phyloP scores from a whole-genome alignment of 163 green algal species.

The Chlamydomonas reinhardtii region DNA sequence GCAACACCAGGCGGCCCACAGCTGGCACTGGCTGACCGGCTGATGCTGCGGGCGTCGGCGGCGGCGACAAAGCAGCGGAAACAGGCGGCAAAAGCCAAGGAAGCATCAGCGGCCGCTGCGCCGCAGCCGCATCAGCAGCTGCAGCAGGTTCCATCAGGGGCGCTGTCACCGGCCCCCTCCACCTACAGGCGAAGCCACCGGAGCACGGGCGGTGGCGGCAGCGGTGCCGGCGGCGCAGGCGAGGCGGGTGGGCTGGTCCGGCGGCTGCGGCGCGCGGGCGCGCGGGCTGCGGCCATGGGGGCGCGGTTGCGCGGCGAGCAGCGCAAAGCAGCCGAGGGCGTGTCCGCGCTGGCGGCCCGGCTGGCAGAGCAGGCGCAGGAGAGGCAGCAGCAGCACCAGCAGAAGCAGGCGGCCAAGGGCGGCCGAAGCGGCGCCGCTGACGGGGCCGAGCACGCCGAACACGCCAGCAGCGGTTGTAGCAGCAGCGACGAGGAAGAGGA shows the following conservation, averaged over 20 bases:
- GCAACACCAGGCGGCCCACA: too few relatives aligned
- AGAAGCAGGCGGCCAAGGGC: not conserved
- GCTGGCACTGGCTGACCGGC: too few relatives aligned
- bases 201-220: not conserved
- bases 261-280: conserved; percentile 13
- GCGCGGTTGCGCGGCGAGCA: not conserved
- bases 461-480: too few relatives aligned
- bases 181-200: too few relatives aligned
- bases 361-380: not conserved
- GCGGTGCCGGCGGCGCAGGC: not conserved
- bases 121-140: too few relatives aligned
- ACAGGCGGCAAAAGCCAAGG: too few relatives aligned
- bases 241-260: not conserved
- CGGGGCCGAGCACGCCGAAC: not conserved
- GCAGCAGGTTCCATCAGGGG: too few relatives aligned
- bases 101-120: too few relatives aligned
- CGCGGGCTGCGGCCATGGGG: conserved; percentile 16
- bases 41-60: too few relatives aligned
- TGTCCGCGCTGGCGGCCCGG: not conserved
- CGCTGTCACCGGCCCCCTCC: too few relatives aligned
- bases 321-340: not conserved
- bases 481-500: too few relatives aligned
- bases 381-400: not conserved
- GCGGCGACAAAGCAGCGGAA: too few relatives aligned
- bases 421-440: not conserved